Base-by-base conservation (phyloP, 2,329 filamentous ascomycete species). In the Didymella pinodella region DNA sequence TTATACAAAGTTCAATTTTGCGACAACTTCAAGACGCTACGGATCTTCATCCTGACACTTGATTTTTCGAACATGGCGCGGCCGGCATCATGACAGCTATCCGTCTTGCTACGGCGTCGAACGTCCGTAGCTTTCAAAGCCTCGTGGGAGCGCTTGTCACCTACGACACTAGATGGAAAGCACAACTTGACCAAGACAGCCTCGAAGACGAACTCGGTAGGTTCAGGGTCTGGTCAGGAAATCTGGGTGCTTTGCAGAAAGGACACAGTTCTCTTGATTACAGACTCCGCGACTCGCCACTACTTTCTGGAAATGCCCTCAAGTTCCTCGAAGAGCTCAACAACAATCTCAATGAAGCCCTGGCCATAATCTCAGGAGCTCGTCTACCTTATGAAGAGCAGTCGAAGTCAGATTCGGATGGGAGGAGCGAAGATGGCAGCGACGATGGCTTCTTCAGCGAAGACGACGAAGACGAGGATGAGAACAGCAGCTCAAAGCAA, bases 251-350 rank as follows among this genome's bases (percentile, higher is more conserved):
- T 20, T 52, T 76, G 22, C 73, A 76, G 28, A 77, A 76, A 62
- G 75, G 75, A 5, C 75, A 77, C 48, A 73, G 71, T 45, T 74
- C 69, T 20, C 57, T 77, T 4, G 75, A 77, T 50, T 77, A 77
- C 53, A 72, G 75, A 16, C 62, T 77, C 10, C 75, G 75, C 29
- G 75, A 76, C 43, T 73, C 73, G 8, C 74, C 75, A 4, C 61
- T 75, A 3, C 65, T 76, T 2, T 71, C 66, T 8, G 71, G 63
- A 41, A 76, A 75, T 54, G 64, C 70, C 3, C 61, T 76, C n/a
- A 76, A 73, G 28, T 65, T 77, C 16, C 52, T 77, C 12, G 51
- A 65, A 12, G 75, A 77, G 49, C 68, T 77, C 2, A 63, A 71
- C 16, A 59, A 65, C 2, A 77, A 77, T 43, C 53, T 75, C 7